Evolutionary conservation across 805 yeast genomes (phyloP), one percentile per base, ranked within the genome.

Genomic region (Pichia ethanolica): DNA sequence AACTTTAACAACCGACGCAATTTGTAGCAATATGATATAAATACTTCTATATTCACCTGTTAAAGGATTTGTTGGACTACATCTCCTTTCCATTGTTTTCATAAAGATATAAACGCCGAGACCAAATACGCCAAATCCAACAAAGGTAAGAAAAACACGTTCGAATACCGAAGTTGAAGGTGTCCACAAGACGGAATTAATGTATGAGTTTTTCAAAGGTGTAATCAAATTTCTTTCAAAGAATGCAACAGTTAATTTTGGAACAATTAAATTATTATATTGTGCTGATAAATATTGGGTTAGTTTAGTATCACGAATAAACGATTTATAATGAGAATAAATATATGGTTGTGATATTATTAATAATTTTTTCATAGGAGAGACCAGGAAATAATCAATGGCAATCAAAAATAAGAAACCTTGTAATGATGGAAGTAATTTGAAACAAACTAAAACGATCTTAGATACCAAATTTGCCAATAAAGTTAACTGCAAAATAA

Each of bases 1-100:
- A 12, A 91, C 95, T 62, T 90, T 91, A 27, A 82, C 59, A 3
- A 95, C 81, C 35, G 83, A 74, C 25, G 73, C 67, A 9, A 80
- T 53, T 50, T 80, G 83, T 58, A 81, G 77, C 32, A 83, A 60
- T 2, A 74, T 55, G 46, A 74, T 72, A 59, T 78, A 84, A 3
- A 77, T 45, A 10, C 68, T 64, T 53, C 93, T 73, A 45, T 75
- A 68, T 2, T 68, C 64, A 0, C 85, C 83, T 42, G 66, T 56
- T 3, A 80, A 56, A 1, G 86, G 83, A 35, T 71, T 71, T 4
- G 49, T 52, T 2, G 70, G 66, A 1, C 71, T 56, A 38, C 67
- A 61, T 1, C 61, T 59, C 5, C 44, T 53, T 46, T 66, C 69
- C 46, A 65, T 44, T 28, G 47, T 48, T 35, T 52, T 44, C 68